Conservation (phyloP, 257 asterid genomes). For the Solanum pennellii region DNA sequence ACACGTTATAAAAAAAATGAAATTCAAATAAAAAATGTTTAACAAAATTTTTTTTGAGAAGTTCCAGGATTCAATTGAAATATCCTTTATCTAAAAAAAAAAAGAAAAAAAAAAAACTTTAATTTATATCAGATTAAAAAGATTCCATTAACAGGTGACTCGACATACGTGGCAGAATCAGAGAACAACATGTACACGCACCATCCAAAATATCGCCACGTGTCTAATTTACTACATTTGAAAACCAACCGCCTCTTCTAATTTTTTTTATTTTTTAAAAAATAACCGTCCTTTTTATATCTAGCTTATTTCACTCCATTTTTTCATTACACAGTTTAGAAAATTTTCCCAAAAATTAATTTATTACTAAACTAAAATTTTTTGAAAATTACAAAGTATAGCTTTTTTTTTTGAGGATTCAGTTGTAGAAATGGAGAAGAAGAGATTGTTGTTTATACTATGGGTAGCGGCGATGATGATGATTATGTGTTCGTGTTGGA, state of each 20-base stretch:
- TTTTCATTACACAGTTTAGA: background rate
- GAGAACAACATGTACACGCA: background rate
- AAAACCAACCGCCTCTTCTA: background rate
- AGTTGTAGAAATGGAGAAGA: constrained; percentile 1
- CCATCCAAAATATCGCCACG: background rate
- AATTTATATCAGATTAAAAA: too few species aligned
- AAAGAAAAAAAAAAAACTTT: too few species aligned
- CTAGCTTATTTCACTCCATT: background rate
- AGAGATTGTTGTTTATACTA: background rate
- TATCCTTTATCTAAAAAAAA: too few species aligned
- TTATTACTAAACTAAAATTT: background rate
- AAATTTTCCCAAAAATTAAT: too few species aligned
- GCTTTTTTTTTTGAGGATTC: background rate
- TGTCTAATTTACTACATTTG: background rate
- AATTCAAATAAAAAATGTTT: too few species aligned
- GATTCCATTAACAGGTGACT: background rate
- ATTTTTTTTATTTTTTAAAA: background rate
- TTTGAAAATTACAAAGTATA: background rate
- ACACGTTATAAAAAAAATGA: too few species aligned
- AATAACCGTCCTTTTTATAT: background rate
- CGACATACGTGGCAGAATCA: background rate
- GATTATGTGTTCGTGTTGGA: background rate
- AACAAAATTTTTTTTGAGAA: accelerated
- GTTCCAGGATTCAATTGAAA: too few species aligned
- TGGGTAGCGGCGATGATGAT: background rate